Evolutionary conservation across 306 rosid genomes (phyloP).

Genomic region (Cucumis sativus): Cucumber_9930_V3 NC_026659.2:451501-452000

Average conservation of each 20-base stretch:
- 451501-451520: too few relatives aligned
- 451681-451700: slow-evolving; percentile 34
- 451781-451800: slow-evolving; percentile 23
- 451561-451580: neutral
- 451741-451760: slow-evolving; percentile 26
- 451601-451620: neutral
- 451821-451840: slow-evolving; percentile 16
- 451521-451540: too few relatives aligned
- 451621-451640: neutral
- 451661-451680: neutral
- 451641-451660: neutral
- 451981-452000: too few relatives aligned
- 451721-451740: neutral
- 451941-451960: neutral
- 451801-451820: neutral
- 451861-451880: slow-evolving; percentile 7
- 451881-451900: slow-evolving; percentile 7
- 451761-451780: slow-evolving; percentile 25
- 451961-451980: too few relatives aligned
- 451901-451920: slow-evolving; percentile 2
- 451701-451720: slow-evolving; percentile 42
- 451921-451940: neutral
- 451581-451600: neutral
- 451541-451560: neutral
- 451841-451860: neutral